A percentile compares a stretch with the other conserved stretches of the same genome.
phyloP scores from a whole-genome alignment of 352 stramenopile species.

The Globisporangium parvum region DNA sequence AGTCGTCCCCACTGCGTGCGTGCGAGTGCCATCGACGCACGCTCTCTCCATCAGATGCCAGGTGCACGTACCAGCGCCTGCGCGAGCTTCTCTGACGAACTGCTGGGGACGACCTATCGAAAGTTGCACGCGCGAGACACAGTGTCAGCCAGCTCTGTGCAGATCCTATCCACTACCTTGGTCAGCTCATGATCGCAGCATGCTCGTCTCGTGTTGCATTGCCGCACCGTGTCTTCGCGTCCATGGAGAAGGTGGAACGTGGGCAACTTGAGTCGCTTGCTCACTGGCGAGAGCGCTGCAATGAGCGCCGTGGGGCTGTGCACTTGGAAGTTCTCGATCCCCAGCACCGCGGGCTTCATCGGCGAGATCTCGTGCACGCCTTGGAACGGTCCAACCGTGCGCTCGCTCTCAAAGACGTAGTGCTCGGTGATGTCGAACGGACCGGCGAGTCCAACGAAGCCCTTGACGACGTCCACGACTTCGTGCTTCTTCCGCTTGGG shows the following conservation, averaged over 20 bases:
- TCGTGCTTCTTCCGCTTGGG: constrained; percentile 19
- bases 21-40: background rate
- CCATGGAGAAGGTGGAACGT: constrained; percentile 58
- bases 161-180: too few species aligned
- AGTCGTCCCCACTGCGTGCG: too few species aligned
- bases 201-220: background rate
- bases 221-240: constrained; percentile 32
- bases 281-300: constrained; percentile 12
- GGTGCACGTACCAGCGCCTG: constrained; percentile 30
- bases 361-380: constrained; percentile 69
- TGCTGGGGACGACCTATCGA: constrained; percentile 44
- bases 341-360: constrained; percentile 74
- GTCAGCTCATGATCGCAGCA: background rate
- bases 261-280: constrained; percentile 36
- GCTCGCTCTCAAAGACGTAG: constrained; percentile 63
- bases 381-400: constrained; percentile 42
- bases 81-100: constrained; percentile 51
- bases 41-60: background rate
- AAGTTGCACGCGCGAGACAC: background rate
- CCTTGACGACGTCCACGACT: constrained; percentile 27
- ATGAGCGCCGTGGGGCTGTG: constrained; percentile 45
- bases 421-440: constrained; percentile 76
- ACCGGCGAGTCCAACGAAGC: constrained; percentile 59
- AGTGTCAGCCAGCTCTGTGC: background rate
- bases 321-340: constrained; percentile 44